Percentiles rank a stretch among this genome's conserved stretches.
Evolutionary conservation across 192 early-diverging fungal species (phyloP).

Genomic region (Rhizophagus sp.): DNA sequence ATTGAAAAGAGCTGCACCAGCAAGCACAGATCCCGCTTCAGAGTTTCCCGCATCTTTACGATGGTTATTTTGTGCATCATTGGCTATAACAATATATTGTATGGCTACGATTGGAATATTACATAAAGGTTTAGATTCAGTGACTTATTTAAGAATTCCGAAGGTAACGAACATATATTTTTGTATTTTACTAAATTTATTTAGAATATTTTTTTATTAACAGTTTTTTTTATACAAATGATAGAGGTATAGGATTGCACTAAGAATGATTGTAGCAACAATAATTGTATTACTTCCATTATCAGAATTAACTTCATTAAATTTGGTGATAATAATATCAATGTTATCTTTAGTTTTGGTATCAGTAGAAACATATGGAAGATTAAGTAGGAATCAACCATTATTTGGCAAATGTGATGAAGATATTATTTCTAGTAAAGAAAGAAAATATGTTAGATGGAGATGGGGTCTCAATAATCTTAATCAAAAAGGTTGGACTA

Average conservation of each 20-base stretch:
- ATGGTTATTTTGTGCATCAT: slow-evolving; percentile 28
- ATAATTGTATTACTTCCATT: slow-evolving; percentile 26
- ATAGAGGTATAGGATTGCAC: slow-evolving; percentile 12
- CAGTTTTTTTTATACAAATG: not conserved
- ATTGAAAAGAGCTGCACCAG: not conserved
- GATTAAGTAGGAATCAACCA: slow-evolving; percentile 10
- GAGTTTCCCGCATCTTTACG: not conserved
- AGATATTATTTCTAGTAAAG: slow-evolving; percentile 9
- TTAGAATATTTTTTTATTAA: not conserved
- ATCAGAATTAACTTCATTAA: slow-evolving; percentile 17
- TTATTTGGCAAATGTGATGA: slow-evolving; percentile 9
- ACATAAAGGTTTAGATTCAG: slow-evolving; percentile 32
- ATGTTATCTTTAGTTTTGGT: slow-evolving; percentile 20
- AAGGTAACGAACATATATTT: slow-evolving; percentile 23
- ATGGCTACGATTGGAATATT: slow-evolving; percentile 28
- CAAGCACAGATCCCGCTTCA: not conserved
- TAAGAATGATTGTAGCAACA: slow-evolving; percentile 16
- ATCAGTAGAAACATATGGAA: slow-evolving; percentile 30
- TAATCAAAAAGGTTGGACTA: not conserved
- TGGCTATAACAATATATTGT: slow-evolving; percentile 21
- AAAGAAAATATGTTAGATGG: slow-evolving; percentile 23
- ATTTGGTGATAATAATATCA: slow-evolving; percentile 1
- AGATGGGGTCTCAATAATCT: slow-evolving; percentile 15
- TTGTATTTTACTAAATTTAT: not conserved
- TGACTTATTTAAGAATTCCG: slow-evolving; percentile 16